Conservation (phyloP, 2,329 filamentous ascomycete genomes). For the Microsporum audouinii region DNA sequence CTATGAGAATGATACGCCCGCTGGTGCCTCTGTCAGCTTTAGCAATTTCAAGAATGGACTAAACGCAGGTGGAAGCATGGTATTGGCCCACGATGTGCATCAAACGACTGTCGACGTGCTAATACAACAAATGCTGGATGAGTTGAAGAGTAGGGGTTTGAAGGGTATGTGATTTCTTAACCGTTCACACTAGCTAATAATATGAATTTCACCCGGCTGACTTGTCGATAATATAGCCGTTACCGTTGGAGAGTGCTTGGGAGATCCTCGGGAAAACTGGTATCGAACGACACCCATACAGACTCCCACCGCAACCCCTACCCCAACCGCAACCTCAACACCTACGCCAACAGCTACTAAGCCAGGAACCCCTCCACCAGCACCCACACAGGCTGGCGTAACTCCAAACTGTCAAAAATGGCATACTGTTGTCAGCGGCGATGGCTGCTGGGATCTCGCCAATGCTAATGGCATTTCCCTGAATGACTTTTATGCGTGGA, state of each 20-base stretch:
- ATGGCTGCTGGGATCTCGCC: background rate
- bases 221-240: conserved; percentile 19
- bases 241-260: conserved; percentile 9
- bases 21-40: background rate
- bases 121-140: conserved; percentile 4
- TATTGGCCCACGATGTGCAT: conserved; percentile 4
- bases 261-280: conserved; percentile 9
- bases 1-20: conserved; percentile 14
- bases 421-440: background rate
- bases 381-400: background rate
- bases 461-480: conserved; percentile 10
- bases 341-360: background rate
- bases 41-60: background rate
- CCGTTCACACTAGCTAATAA: background rate
- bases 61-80: background rate
- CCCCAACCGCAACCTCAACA: background rate
- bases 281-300: background rate
- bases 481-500: conserved; percentile 16
- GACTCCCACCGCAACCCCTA: background rate
- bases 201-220: background rate
- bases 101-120: conserved; percentile 5
- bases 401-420: background rate
- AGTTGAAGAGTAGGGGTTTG: conserved; percentile 2
- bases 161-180: conserved; percentile 1
- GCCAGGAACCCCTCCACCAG: background rate